These are phyloP conservation scores for Fusarium sp. DNA, from an alignment of 2,329 filamentous ascomycete genomes.

Conservation along the genomic window DNA sequence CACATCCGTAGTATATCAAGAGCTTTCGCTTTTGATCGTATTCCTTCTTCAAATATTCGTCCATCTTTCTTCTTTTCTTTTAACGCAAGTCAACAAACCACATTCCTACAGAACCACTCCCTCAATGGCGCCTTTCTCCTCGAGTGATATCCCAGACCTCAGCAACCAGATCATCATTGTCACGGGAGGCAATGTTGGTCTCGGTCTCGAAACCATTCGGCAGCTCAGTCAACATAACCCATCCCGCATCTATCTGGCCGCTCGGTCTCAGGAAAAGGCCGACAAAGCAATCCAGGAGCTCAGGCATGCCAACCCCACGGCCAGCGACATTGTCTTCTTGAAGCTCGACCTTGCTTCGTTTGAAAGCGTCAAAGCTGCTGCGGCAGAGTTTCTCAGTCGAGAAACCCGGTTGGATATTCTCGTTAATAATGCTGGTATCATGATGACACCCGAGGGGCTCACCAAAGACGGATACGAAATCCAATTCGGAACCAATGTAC, in stretches of 20 bases:
- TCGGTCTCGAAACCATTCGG: constrained; percentile 12
- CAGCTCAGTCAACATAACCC: neutral
- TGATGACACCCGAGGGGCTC: constrained; percentile 23
- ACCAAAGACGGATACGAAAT: constrained; percentile 30
- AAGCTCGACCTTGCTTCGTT: neutral
- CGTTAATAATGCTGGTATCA: constrained; percentile 28
- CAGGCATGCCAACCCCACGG: neutral
- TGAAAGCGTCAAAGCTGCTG: neutral
- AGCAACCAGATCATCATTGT: constrained; percentile 13
- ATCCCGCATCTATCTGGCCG: neutral
- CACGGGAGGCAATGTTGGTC: constrained; percentile 21
- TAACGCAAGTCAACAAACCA: neutral
- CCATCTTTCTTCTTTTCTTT: neutral
- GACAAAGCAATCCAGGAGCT: neutral
- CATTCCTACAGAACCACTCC: neutral
- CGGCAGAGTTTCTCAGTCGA: neutral
- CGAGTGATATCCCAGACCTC: constrained; percentile 19
- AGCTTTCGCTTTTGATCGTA: neutral
- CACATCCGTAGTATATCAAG: neutral
- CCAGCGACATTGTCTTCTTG: neutral
- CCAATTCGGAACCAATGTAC: constrained; percentile 31
- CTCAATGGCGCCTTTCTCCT: neutral
- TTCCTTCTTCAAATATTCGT: neutral
- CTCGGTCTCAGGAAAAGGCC: neutral
- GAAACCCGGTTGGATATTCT: constrained; percentile 27